Evolutionary conservation across 805 yeast genomes (phyloP).

Genomic region (Kuraishia borneana): DNA sequence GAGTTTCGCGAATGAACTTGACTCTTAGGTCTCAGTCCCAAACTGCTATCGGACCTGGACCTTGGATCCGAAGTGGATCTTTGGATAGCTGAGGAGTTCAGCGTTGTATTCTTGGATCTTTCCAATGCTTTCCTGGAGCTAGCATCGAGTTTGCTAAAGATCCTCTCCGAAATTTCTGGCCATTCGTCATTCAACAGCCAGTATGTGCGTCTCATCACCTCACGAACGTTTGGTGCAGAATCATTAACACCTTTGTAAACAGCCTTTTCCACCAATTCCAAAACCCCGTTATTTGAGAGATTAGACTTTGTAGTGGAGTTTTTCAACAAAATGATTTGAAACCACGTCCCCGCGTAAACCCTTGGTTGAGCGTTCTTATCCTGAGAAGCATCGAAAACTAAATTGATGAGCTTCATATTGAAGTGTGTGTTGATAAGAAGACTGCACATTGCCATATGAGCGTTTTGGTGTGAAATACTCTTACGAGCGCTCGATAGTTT

Average conservation of each 20-base stretch:
- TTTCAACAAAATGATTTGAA: slow-evolving; percentile 47
- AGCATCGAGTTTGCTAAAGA: slow-evolving; percentile 26
- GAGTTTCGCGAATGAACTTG: no score
- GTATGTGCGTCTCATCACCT: slow-evolving; percentile 56
- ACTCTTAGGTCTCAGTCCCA: no score
- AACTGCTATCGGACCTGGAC: no score
- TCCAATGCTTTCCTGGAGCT: slow-evolving; percentile 50
- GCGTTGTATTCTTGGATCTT: slow-evolving; percentile 26
- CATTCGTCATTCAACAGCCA: slow-evolving; percentile 56
- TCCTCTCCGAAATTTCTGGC: slow-evolving; percentile 36
- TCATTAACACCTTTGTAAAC: slow-evolving; percentile 58
- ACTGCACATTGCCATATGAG: slow-evolving; percentile 43
- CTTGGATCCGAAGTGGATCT: no score
- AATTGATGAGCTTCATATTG: slow-evolving; percentile 37
- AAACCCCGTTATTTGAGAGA: slow-evolving; percentile 18
- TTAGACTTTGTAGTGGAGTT: slow-evolving; percentile 25
- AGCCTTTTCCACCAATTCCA: slow-evolving; percentile 37
- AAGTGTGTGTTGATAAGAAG: slow-evolving; percentile 46
- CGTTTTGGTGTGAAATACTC: slow-evolving; percentile 47
- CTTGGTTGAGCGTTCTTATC: slow-evolving; percentile 72
- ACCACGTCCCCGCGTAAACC: slow-evolving; percentile 57
- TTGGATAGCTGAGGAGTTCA: no score
- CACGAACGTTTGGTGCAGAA: slow-evolving; percentile 74
- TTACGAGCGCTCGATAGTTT: slow-evolving; percentile 52
- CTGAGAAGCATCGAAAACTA: slow-evolving; percentile 35